Percentiles rank a stretch among this genome's conserved stretches.
Conservation (phyloP, 768 basidiomycete genomes). For the Lactarius evosmus region DNA sequence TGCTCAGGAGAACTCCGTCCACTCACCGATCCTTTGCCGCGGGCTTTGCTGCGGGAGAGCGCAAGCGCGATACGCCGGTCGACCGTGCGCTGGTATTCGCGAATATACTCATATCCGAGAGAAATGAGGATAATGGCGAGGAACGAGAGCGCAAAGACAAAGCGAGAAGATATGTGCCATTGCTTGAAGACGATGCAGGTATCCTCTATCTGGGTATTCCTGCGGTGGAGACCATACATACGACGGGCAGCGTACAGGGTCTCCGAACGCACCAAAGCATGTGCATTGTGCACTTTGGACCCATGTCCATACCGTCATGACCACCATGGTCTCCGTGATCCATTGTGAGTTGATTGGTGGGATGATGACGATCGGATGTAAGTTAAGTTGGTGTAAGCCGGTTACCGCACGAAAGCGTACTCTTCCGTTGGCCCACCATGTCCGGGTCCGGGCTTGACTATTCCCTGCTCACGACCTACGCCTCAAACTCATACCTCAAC, state of each 20-base stretch:
- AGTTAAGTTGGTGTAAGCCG: not conserved
- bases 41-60: constrained; percentile 49
- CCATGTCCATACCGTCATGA: constrained; percentile 43
- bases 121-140: constrained; percentile 62
- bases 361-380: not conserved
- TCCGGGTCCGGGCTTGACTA: constrained; percentile 1
- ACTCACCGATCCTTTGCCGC: constrained; percentile 40
- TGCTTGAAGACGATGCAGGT: constrained; percentile 77
- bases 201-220: constrained; percentile 76
- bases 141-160: constrained; percentile 62
- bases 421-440: not conserved
- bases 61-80: constrained; percentile 56
- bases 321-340: constrained; percentile 32
- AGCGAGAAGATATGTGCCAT: constrained; percentile 67
- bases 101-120: constrained; percentile 78
- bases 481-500: not conserved
- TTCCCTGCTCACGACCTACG: constrained; percentile 3
- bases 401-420: not conserved
- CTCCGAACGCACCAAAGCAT: constrained; percentile 65
- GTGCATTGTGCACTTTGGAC: constrained; percentile 60
- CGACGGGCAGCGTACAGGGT: not conserved
- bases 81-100: constrained; percentile 55
- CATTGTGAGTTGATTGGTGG: constrained; percentile 26
- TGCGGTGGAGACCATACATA: constrained; percentile 27
- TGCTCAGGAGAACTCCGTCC: constrained; percentile 42